A percentile compares a stretch with the other conserved stretches of the same genome.
phyloP scores from a whole-genome alignment of 495 filamentous ascomycete genomes.

The Penicillium tannophilum region DNA sequence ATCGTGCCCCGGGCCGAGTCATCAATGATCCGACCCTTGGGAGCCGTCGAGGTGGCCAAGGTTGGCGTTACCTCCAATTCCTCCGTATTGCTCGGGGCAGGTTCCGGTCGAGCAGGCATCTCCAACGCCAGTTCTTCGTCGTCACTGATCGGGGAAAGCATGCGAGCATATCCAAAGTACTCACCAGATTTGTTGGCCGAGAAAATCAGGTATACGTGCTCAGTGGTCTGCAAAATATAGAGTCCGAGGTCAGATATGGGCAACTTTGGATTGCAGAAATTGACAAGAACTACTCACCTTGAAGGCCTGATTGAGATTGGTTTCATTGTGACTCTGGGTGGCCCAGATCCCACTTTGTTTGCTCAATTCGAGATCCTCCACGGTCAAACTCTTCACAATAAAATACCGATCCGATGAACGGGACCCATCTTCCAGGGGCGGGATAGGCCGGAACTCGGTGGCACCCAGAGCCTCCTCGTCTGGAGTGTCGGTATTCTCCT shows the following conservation, averaged over 20 bases:
- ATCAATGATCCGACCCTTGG: conserved; percentile 87
- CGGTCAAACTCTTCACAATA: conserved; percentile 89
- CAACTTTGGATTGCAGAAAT: background rate
- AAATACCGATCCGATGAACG: conserved; percentile 73
- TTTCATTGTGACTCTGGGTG: conserved; percentile 92
- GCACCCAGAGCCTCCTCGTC: conserved; percentile 22
- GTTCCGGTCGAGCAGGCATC: conserved; percentile 45
- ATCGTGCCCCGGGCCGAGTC: conserved; percentile 91
- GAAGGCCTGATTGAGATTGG: conserved; percentile 78
- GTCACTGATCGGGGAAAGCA: conserved; percentile 82
- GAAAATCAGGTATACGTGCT: conserved; percentile 94
- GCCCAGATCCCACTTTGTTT: conserved; percentile 88
- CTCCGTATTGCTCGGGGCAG: conserved; percentile 58
- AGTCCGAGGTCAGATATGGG: conserved; percentile 10
- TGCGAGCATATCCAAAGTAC: conserved; percentile 94
- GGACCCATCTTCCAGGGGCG: conserved; percentile 7
- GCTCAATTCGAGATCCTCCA: conserved; percentile 94
- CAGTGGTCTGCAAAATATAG: conserved; percentile 57
- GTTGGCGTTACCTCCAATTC: conserved; percentile 69
- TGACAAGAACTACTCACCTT: conserved; percentile 57
- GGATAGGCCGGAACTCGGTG: conserved; percentile 4
- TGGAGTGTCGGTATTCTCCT: conserved; percentile 18
- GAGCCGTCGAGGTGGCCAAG: conserved; percentile 75
- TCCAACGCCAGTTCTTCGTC: conserved; percentile 69
- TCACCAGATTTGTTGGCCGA: conserved; percentile 98